phyloP scores from a whole-genome alignment of 2,329 filamentous ascomycete species.

The Pezicula neosporulosa region DNA sequence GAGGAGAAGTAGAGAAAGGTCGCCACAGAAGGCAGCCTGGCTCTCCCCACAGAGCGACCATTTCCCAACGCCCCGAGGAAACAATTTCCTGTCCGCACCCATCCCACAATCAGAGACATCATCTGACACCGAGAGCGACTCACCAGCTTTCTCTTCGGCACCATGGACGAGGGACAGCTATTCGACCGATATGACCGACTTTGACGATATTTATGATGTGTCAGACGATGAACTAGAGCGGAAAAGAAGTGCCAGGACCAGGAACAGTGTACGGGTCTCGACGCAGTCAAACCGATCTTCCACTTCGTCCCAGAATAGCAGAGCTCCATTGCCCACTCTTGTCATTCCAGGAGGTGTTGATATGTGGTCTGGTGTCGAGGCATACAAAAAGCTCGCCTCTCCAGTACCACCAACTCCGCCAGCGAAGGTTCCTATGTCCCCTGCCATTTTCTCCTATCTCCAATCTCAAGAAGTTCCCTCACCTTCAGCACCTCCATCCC shows the following conservation, averaged over 20 bases:
- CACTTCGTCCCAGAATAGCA: constrained; percentile 16
- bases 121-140: constrained; percentile 47
- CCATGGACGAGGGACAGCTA: constrained; percentile 61
- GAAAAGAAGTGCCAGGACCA: constrained; percentile 34
- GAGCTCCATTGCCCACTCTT: constrained; percentile 41
- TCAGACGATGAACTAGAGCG: constrained; percentile 69
- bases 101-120: constrained; percentile 59
- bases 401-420: constrained; percentile 63
- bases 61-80: constrained; percentile 69
- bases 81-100: constrained; percentile 61
- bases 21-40: constrained; percentile 31
- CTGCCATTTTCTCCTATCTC: constrained; percentile 70
- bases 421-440: constrained; percentile 70
- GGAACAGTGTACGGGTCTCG: constrained; percentile 24
- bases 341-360: constrained; percentile 43
- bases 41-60: constrained; percentile 49
- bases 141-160: constrained; percentile 52
- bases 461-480: constrained; percentile 67
- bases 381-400: constrained; percentile 47
- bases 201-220: constrained; percentile 84
- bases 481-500: constrained; percentile 76
- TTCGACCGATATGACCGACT: constrained; percentile 66
- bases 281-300: constrained; percentile 26
- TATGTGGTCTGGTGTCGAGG: constrained; percentile 42
- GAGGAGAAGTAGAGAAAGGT: constrained; percentile 29